phyloP scores from a whole-genome alignment of 2,329 filamentous ascomycete species.

The Cryphonectria japonica region DNA sequence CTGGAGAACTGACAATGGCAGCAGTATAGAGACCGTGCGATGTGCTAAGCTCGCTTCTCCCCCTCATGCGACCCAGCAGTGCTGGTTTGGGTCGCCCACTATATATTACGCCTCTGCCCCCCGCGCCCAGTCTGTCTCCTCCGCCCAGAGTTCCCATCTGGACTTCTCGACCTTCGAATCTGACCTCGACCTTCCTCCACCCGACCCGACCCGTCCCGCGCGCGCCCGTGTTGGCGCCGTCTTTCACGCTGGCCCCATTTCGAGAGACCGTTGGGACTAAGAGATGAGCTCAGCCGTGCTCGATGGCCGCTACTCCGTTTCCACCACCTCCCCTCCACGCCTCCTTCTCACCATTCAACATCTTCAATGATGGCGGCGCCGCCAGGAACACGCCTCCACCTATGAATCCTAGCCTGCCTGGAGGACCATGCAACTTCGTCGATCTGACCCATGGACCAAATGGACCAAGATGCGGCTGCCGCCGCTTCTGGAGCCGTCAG shows the following conservation, averaged over 20 bases:
- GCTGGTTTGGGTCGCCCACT: constrained; percentile 38
- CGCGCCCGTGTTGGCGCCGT: constrained; percentile 14
- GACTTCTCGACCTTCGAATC: constrained; percentile 30
- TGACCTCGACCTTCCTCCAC: constrained; percentile 13
- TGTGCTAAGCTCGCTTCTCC: constrained; percentile 38
- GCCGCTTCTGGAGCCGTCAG: constrained; percentile 61
- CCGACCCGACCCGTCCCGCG: constrained; percentile 10
- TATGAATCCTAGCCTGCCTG: constrained; percentile 45
- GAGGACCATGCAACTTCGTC: constrained; percentile 61
- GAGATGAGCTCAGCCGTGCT: constrained; percentile 40
- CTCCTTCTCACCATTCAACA: constrained; percentile 55
- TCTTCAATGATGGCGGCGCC: constrained; percentile 52
- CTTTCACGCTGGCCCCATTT: constrained; percentile 28
- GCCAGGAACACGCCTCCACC: constrained; percentile 30
- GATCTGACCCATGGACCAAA: constrained; percentile 56
- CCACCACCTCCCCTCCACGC: constrained; percentile 46
- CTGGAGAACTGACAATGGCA: constrained; percentile 23
- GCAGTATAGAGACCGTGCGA: constrained; percentile 33
- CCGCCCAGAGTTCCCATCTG: constrained; percentile 20
- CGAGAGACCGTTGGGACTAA: constrained; percentile 33
- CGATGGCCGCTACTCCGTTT: constrained; percentile 59
- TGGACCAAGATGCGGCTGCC: constrained; percentile 61
- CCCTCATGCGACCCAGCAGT: constrained; percentile 42
- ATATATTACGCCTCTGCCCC: constrained; percentile 22
- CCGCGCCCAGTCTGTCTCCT: not conserved